Percentiles rank a stretch among this genome's conserved stretches.
phyloP scores from a whole-genome alignment of 306 rosid species.

The Mimosa pudica region DNA sequence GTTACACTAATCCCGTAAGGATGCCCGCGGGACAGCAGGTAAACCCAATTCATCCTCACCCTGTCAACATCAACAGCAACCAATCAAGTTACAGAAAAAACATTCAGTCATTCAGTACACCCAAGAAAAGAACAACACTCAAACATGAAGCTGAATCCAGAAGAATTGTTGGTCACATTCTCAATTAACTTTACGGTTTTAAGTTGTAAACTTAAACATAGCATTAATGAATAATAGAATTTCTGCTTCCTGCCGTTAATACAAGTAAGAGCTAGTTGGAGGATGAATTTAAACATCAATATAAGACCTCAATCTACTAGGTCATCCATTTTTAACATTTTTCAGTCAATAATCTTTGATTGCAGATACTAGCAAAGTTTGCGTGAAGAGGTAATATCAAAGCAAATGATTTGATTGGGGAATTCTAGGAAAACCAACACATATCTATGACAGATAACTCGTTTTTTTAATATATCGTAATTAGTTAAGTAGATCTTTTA shows the following conservation, averaged over 20 bases:
- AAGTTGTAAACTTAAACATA: background rate
- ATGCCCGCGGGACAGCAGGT: constrained; percentile 90
- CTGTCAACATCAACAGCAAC: constrained; percentile 49
- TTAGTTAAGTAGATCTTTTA: too few relatives aligned
- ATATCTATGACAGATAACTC: too few relatives aligned
- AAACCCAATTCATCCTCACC: constrained; percentile 83
- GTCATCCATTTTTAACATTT: too few relatives aligned
- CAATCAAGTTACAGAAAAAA: constrained; percentile 27
- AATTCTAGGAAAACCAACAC: too few relatives aligned
- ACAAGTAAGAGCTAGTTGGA: too few relatives aligned
- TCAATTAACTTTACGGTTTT: background rate
- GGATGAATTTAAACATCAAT: too few relatives aligned
- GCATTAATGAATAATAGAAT: background rate
- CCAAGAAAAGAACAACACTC: background rate
- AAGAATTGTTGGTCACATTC: background rate
- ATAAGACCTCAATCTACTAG: too few relatives aligned
- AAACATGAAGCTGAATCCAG: background rate
- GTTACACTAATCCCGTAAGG: constrained; percentile 64
- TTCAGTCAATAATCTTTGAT: too few relatives aligned
- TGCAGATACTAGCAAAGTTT: too few relatives aligned
- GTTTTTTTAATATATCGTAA: too few relatives aligned
- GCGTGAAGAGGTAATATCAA: too few relatives aligned
- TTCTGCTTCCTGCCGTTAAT: background rate
- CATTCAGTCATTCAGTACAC: background rate
- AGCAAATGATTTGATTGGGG: too few relatives aligned